These are phyloP conservation scores for Drechslerella stenobrocha DNA, from an alignment of 2,329 filamentous ascomycete genomes.

Conservation along the genomic window DNA sequence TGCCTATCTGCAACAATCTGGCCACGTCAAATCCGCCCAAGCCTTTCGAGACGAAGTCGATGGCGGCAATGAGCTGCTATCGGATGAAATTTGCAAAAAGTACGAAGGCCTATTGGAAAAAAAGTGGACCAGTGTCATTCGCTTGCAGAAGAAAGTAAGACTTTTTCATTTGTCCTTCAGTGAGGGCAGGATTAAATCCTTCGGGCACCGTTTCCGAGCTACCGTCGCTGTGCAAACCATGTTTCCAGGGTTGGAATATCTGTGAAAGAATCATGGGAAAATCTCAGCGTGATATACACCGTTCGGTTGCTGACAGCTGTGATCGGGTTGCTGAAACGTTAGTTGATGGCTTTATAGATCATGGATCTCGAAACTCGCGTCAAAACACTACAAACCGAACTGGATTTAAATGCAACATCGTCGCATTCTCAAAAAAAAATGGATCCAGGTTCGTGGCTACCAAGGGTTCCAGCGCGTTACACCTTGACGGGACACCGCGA, in stretches of 20 bases:
- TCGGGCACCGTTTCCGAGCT: not conserved
- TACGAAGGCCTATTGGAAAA: constrained; percentile 94
- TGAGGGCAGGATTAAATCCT: not conserved
- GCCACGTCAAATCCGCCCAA: constrained; percentile 63
- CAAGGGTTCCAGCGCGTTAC: constrained; percentile 77
- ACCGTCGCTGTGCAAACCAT: not conserved
- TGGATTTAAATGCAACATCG: constrained; percentile 78
- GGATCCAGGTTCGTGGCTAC: constrained; percentile 84
- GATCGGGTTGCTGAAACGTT: constrained; percentile 44
- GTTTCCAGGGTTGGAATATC: not conserved
- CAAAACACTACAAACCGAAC: constrained; percentile 73
- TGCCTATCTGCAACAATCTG: constrained; percentile 78
- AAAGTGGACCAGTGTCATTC: constrained; percentile 96
- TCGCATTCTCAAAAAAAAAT: constrained; percentile 78
- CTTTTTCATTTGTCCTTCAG: constrained; percentile 3
- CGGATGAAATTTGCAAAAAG: constrained; percentile 82
- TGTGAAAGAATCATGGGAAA: constrained; percentile 1
- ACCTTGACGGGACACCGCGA: constrained; percentile 79
- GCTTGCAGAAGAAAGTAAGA: constrained; percentile 87
- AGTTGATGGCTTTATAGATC: constrained; percentile 64
- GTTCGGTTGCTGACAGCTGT: constrained; percentile 37
- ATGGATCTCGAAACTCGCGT: constrained; percentile 86
- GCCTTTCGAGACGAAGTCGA: constrained; percentile 76
- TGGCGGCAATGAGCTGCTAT: constrained; percentile 70
- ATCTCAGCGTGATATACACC: constrained; percentile 35